Percentiles rank a stretch among this genome's conserved stretches.
These are phyloP conservation scores for Tricholomella constricta DNA, from an alignment of 768 basidiomycete genomes.

Conservation along the genomic window DNA sequence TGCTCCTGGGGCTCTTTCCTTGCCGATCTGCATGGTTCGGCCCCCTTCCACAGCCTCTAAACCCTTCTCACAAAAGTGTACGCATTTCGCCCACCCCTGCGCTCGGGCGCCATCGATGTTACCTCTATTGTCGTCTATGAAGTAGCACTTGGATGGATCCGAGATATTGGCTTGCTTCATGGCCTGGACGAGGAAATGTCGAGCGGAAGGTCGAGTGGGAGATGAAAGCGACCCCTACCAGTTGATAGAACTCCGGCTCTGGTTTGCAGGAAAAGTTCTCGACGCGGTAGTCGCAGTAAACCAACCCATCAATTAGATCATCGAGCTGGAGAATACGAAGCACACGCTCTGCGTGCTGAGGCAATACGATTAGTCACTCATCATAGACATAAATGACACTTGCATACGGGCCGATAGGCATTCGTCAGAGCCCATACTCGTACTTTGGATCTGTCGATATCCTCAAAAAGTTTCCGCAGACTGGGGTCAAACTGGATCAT, in stretches of 20 bases:
- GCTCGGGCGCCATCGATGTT: conserved; percentile 70
- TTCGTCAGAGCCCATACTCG: conserved; percentile 89
- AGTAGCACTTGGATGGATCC: conserved; percentile 73
- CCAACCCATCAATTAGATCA: conserved; percentile 73
- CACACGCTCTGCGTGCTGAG: conserved; percentile 80
- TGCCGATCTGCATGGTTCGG: conserved; percentile 48
- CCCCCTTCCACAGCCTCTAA: conserved; percentile 66
- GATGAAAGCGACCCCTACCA: conserved; percentile 38
- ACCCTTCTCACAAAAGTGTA: conserved; percentile 75
- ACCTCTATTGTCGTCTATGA: conserved; percentile 73
- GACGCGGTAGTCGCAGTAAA: conserved; percentile 76
- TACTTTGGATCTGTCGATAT: conserved; percentile 75
- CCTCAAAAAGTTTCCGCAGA: conserved; percentile 68
- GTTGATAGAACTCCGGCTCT: conserved; percentile 66
- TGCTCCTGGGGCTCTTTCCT: conserved; percentile 34
- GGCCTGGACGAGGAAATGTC: conserved; percentile 47
- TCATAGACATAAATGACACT: conserved; percentile 3
- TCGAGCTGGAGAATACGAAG: conserved; percentile 70
- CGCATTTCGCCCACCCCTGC: conserved; percentile 73
- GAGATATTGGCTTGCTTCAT: conserved; percentile 58
- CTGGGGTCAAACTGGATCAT: conserved; percentile 68
- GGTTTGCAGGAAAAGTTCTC: conserved; percentile 80
- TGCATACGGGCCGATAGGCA: conserved; percentile 69
- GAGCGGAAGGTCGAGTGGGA: not conserved
- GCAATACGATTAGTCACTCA: not conserved